Evolutionary conservation across 352 stramenopile species (phyloP), one percentile per base, ranked within the genome.

Genomic region (Phytophthora macrochlamydospora): DNA sequence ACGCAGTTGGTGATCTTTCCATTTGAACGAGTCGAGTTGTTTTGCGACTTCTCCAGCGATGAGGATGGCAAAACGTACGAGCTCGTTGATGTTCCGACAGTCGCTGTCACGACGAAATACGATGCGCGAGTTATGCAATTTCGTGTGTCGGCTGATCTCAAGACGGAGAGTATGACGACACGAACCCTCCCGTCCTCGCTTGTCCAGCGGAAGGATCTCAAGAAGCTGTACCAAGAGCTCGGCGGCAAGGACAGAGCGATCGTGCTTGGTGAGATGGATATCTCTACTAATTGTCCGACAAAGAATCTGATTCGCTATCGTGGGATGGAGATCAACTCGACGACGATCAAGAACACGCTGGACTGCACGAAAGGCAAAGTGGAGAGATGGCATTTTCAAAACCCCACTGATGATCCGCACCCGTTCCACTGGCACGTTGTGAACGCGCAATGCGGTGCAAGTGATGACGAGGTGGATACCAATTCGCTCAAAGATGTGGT

Each of bases 401-500:
- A 92, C 67, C 83, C 84, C 18, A 91, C 84, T 2, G 81, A 90
- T 48, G 84, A 92, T 51, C 74, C 81, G 29, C 81, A 92, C 55
- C 84, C 84, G 42, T 91, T 92, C 72, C 84, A 92, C 52, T 92
- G 84, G 84, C 84, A 91, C 52, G 60, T 91, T 28, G 81, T 91
- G 13, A 92, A 90, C 57, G 84, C 84, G 1, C 84, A 92, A 56
- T 92, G 84, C 49, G 81, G 84, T 33, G 76, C 76, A 5, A 81
- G 42, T 7, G 84, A 91, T n/a, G 79, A 91, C 28, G 64, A 75
- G 24, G 75, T 92, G 28, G 63, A 88, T 49, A 90, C 79, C 33
- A 92, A 92, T 60, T 53, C 40, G n/a, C 68, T 91, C 28, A 91
- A 91, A 58, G 84, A 91, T 40, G 82, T 91, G 29, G 76, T 86